phyloP scores from a whole-genome alignment of 75 land plant species.

The Pinus tabuliformis region DNA sequence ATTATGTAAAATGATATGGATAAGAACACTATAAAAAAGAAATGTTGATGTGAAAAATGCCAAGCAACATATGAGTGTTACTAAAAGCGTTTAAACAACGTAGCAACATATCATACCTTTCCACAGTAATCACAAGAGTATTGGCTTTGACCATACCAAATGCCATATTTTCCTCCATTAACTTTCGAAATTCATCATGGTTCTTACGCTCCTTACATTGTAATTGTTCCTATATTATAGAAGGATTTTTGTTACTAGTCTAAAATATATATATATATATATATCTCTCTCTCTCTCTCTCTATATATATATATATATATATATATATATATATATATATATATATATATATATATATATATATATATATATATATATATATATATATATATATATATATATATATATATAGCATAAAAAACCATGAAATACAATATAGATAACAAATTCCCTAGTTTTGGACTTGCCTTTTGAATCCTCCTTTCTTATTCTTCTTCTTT shows the following conservation, averaged over 20 bases:
- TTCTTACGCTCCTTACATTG: slow-evolving; percentile 83
- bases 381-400: too few relatives aligned
- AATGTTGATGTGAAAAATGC: background rate
- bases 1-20: background rate
- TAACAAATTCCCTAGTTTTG: background rate
- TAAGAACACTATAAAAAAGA: slow-evolving; percentile 17
- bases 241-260: background rate
- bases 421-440: background rate
- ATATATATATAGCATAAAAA: background rate
- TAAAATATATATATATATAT: too few relatives aligned
- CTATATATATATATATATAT: too few relatives aligned
- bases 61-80: background rate
- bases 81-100: background rate
- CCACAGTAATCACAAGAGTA: slow-evolving; percentile 87
- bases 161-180: slow-evolving; percentile 79
- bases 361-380: too few relatives aligned
- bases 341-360: too few relatives aligned
- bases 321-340: too few relatives aligned
- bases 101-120: slow-evolving; percentile 30
- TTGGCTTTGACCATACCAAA: slow-evolving; percentile 69
- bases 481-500: slow-evolving; percentile 84
- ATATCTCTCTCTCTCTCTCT: too few relatives aligned
- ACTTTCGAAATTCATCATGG: slow-evolving; percentile 86
- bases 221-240: slow-evolving; percentile 59
- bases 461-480: slow-evolving; percentile 68